Evolutionary conservation across 148 eudicot genomes (phyloP).

Genomic region (Drosera capensis): DNA sequence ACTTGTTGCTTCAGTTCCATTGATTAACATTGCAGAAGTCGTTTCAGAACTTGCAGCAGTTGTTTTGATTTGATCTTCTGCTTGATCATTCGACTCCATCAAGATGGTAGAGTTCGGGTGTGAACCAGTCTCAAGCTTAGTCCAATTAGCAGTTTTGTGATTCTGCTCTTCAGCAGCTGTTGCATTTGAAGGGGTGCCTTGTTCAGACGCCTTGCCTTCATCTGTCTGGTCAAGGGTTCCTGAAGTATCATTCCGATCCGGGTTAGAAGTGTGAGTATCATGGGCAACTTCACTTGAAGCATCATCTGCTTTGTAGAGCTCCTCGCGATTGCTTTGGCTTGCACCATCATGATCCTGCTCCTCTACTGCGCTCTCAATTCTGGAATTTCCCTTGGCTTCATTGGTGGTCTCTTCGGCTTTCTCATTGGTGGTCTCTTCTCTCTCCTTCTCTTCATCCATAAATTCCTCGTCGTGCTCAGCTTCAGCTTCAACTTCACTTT

Average conservation of each 20-base stretch:
- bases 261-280: slow-evolving; percentile 15
- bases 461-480: slow-evolving; percentile 19
- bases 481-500: slow-evolving; percentile 11
- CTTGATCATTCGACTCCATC: neutral
- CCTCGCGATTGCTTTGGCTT: slow-evolving; percentile 32
- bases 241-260: slow-evolving; percentile 26
- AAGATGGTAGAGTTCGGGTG: neutral
- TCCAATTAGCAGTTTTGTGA: slow-evolving; percentile 4
- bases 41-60: slow-evolving; percentile 7
- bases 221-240: slow-evolving; percentile 16
- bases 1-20: slow-evolving; percentile 13
- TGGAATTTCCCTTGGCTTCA: slow-evolving; percentile 20
- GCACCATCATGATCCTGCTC: slow-evolving; percentile 36
- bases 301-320: slow-evolving; percentile 78
- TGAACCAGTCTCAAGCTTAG: slow-evolving; percentile 9
- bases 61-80: slow-evolving; percentile 13
- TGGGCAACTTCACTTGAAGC: slow-evolving; percentile 95
- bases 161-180: neutral
- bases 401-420: slow-evolving; percentile 15
- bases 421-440: slow-evolving; percentile 9
- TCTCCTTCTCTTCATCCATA: slow-evolving; percentile 30
- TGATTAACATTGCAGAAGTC: slow-evolving; percentile 7
- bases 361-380: slow-evolving; percentile 11
- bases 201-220: slow-evolving; percentile 10
- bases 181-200: neutral